Percentiles rank a stretch among this genome's conserved stretches.
Evolutionary conservation across 371 early-diverging fungal genomes (phyloP).

Genomic region (Lichtheimia ornata): DNA sequence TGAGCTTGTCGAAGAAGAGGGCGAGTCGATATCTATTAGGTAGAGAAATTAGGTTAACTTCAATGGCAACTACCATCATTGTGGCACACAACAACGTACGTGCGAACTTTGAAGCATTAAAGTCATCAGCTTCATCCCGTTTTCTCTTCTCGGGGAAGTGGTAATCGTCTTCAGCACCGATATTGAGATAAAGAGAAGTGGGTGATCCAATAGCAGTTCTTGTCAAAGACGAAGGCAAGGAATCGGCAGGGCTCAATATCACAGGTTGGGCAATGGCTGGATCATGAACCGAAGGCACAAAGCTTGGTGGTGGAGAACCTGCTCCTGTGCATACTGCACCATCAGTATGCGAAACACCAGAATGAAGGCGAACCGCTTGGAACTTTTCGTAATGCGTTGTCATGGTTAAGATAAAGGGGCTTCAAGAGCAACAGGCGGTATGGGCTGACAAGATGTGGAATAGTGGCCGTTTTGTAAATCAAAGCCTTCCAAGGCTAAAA

Average conservation of each 20-base stretch:
- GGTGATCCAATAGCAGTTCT: constrained; percentile 5
- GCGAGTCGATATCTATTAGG: not conserved
- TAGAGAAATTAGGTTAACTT: not conserved
- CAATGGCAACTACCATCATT: not conserved
- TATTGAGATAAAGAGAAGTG: constrained; percentile 11
- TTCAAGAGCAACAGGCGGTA: not conserved
- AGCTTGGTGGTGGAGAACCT: not conserved
- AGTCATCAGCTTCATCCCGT: not conserved
- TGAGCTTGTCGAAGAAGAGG: not conserved
- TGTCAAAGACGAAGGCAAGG: constrained; percentile 2
- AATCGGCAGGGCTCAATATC: constrained; percentile 2
- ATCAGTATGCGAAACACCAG: too few species aligned
- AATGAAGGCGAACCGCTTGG: too few species aligned
- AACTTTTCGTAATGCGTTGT: too few species aligned
- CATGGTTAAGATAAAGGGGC: not conserved
- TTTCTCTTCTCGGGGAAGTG: constrained; percentile 2
- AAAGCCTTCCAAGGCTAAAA: constrained; percentile 3
- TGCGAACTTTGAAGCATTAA: not conserved
- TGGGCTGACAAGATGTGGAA: constrained; percentile 2
- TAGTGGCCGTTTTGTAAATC: constrained; percentile 9
- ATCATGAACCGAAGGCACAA: not conserved
- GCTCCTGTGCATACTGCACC: too few species aligned
- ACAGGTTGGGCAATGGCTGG: constrained; percentile 1
- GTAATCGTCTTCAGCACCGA: constrained; percentile 1
- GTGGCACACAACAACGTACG: constrained; percentile 2